These are phyloP conservation scores for Saccharomyces mikatae DNA, from an alignment of 805 yeast genomes.

Conservation along the genomic window DNA sequence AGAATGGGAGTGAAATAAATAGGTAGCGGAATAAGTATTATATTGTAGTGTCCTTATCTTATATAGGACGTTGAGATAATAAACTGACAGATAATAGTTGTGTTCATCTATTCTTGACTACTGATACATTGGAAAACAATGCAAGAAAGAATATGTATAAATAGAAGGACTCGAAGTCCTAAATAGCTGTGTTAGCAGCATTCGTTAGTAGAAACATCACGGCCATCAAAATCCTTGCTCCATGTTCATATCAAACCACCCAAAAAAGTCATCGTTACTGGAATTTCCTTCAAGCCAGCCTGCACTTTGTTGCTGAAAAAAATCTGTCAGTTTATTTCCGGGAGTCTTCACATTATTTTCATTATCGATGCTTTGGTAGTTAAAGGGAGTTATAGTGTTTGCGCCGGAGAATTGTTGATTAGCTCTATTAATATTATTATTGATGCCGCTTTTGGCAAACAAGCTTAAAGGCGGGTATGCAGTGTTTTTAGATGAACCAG, in stretches of 20 bases:
- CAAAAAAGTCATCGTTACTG: slow-evolving; percentile 71
- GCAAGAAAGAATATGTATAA: neutral
- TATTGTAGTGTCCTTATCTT: neutral
- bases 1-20: neutral
- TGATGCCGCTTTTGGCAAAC: neutral
- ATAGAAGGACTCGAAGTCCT: neutral
- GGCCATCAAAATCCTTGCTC: slow-evolving; percentile 48
- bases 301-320: slow-evolving; percentile 73
- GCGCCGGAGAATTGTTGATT: neutral
- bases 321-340: slow-evolving; percentile 37
- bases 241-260: slow-evolving; percentile 86
- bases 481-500: neutral
- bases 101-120: neutral
- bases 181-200: neutral
- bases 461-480: neutral
- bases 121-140: neutral
- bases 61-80: neutral
- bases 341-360: neutral
- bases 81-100: neutral
- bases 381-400: neutral
- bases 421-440: slow-evolving; percentile 2
- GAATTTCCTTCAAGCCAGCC: slow-evolving; percentile 75
- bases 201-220: neutral
- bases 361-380: neutral
- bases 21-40: neutral